Conservation (phyloP, 2,329 filamentous ascomycete genomes). For the Colletotrichum cordylinicola region DNA sequence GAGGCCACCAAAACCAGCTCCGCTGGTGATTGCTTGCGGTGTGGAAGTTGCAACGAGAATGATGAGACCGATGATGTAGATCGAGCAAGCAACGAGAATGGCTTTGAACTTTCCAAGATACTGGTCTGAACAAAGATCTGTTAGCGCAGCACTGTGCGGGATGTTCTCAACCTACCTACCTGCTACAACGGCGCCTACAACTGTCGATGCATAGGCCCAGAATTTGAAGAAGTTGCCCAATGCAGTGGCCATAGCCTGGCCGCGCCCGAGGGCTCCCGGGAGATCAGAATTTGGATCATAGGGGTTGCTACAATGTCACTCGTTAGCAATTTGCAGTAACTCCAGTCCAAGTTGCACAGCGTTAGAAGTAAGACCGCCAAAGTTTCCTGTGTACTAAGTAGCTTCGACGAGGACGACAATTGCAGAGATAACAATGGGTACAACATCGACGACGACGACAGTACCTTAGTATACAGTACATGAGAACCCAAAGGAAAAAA, state of each 20-base stretch:
- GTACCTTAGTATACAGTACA: background rate
- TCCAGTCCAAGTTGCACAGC: background rate
- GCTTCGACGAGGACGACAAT: fast-evolving
- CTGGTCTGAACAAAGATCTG: constrained; percentile 43
- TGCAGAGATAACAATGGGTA: background rate
- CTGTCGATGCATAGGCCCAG: constrained; percentile 25
- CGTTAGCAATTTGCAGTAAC: background rate
- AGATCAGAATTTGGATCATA: constrained; percentile 25
- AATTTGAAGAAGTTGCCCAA: constrained; percentile 34
- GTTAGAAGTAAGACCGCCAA: background rate
- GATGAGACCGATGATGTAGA: constrained; percentile 25
- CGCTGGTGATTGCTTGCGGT: constrained; percentile 36
- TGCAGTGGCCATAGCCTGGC: constrained; percentile 23
- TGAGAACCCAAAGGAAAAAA: background rate
- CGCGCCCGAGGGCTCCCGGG: constrained; percentile 22
- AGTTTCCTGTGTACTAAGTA: fast-evolving
- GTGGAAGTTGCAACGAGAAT: constrained; percentile 55
- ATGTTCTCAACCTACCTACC: background rate
- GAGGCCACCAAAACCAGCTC: constrained; percentile 53
- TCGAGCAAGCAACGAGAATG: constrained; percentile 52
- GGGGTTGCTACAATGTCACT: constrained; percentile 14
- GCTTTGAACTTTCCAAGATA: constrained; percentile 67
- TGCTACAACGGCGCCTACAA: background rate
- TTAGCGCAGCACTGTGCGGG: background rate
- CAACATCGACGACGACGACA: background rate